Evolutionary conservation across 2,329 filamentous ascomycete species (phyloP).

Genomic region (Penicillium griseofulvum): DNA sequence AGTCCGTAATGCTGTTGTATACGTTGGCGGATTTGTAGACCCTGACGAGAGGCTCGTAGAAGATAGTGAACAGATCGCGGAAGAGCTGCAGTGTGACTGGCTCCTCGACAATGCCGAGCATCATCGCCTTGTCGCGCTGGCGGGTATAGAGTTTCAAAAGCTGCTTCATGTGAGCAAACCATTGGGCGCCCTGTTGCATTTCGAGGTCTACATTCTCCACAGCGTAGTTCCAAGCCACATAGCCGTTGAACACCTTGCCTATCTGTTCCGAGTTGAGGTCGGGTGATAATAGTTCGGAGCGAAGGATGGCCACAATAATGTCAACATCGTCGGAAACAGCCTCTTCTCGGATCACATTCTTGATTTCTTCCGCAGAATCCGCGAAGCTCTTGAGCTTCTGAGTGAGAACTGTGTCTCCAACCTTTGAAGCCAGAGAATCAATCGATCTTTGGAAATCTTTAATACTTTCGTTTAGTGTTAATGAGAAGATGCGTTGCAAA

Average conservation of each 20-base stretch:
- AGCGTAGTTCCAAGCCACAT: constrained; percentile 91
- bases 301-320: constrained; percentile 77
- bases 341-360: constrained; percentile 70
- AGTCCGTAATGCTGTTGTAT: constrained; percentile 95
- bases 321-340: constrained; percentile 73
- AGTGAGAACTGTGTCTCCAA: constrained; percentile 76
- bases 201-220: constrained; percentile 86
- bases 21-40: constrained; percentile 99
- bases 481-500: constrained; percentile 89
- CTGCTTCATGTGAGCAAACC: constrained; percentile 94
- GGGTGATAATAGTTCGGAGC: constrained; percentile 73
- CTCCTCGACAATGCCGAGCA: constrained; percentile 92
- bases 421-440: constrained; percentile 70
- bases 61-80: constrained; percentile 94
- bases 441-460: constrained; percentile 82
- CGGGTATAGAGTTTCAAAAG: constrained; percentile 87
- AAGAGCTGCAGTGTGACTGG: constrained; percentile 96
- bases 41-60: constrained; percentile 93
- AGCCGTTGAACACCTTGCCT: constrained; percentile 85
- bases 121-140: constrained; percentile 94
- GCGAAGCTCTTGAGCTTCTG: constrained; percentile 79
- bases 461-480: constrained; percentile 89
- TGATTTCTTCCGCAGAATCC: constrained; percentile 70
- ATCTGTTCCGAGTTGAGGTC: constrained; percentile 72
- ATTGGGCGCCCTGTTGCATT: constrained; percentile 81